Evolutionary conservation across 202 grass and related monocot genomes (phyloP).

Genomic region (Zizania palustris): DNA sequence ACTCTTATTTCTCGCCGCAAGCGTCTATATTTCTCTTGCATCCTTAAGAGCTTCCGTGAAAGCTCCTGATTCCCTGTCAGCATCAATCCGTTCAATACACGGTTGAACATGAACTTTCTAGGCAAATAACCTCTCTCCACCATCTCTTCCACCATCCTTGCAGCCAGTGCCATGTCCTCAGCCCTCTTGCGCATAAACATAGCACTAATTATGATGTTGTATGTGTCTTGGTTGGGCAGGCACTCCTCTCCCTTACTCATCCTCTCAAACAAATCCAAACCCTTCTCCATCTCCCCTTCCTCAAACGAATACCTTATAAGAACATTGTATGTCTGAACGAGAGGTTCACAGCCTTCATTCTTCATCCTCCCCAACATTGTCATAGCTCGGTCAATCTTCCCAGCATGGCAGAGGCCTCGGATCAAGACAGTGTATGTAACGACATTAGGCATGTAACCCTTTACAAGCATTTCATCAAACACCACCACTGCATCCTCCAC

Average conservation of each 20-base stretch:
- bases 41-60: slow-evolving; percentile 67
- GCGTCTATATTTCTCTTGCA: slow-evolving; percentile 77
- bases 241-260: slow-evolving; percentile 66
- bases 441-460: slow-evolving; percentile 59
- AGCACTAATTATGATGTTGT: slow-evolving; percentile 85
- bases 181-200: slow-evolving; percentile 90
- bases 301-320: slow-evolving; percentile 74
- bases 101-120: slow-evolving; percentile 90
- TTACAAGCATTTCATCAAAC: slow-evolving; percentile 66
- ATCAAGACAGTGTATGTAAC: slow-evolving; percentile 80
- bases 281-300: slow-evolving; percentile 77
- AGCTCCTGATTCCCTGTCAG: slow-evolving; percentile 83
- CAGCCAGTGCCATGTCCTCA: slow-evolving; percentile 71
- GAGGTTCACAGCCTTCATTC: slow-evolving; percentile 53
- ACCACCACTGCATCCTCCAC: slow-evolving; percentile 63
- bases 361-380: slow-evolving; percentile 78
- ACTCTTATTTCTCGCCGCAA: slow-evolving; percentile 66
- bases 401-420: slow-evolving; percentile 73
- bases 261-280: slow-evolving; percentile 64
- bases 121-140: slow-evolving; percentile 86
- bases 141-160: slow-evolving; percentile 88
- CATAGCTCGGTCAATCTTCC: slow-evolving; percentile 64
- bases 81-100: slow-evolving; percentile 82
- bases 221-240: slow-evolving; percentile 88
- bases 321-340: slow-evolving; percentile 82